Conservation (phyloP, 805 yeast species). For the Zygosaccharomyces lentus region DNA sequence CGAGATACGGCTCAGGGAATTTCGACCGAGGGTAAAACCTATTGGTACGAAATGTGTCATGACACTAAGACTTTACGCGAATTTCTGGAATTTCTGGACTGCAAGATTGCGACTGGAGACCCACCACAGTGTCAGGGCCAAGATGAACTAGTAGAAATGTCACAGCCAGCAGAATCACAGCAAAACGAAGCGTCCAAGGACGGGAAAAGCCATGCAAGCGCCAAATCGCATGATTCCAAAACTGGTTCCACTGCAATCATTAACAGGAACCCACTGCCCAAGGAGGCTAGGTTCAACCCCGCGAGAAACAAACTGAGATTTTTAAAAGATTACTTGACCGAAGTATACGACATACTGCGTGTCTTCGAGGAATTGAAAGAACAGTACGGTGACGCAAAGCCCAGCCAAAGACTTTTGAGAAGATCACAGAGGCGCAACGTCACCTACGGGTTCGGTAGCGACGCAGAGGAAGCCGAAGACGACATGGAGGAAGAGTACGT, state of each 20-base stretch:
- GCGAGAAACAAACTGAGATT: constrained; percentile 21
- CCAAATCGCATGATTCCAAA: neutral
- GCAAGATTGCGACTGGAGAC: constrained; percentile 15
- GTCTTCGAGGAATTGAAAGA: constrained; percentile 65
- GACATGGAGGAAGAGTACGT: constrained; percentile 18
- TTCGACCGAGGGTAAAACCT: constrained; percentile 11
- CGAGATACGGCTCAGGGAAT: constrained; percentile 18
- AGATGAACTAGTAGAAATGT: neutral
- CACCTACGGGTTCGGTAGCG: constrained; percentile 19
- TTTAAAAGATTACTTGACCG: constrained; percentile 20
- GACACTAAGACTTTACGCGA: constrained; percentile 24
- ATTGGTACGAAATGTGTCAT: constrained; percentile 32
- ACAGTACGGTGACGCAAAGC: constrained; percentile 41
- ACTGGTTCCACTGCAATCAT: constrained; percentile 7
- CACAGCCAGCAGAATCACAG: neutral
- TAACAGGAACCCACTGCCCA: constrained; percentile 24
- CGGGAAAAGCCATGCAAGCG: constrained; percentile 3
- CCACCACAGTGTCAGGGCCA: neutral
- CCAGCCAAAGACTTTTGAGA: constrained; percentile 30
- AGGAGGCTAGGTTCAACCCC: constrained; percentile 22
- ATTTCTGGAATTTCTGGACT: constrained; percentile 24
- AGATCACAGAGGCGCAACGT: constrained; percentile 25
- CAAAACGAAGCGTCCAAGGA: constrained; percentile 6
- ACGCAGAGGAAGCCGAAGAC: constrained; percentile 14
- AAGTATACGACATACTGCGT: constrained; percentile 41